Conservation (phyloP, 495 filamentous ascomycete genomes). For the Aspergillus asperescens region DNA sequence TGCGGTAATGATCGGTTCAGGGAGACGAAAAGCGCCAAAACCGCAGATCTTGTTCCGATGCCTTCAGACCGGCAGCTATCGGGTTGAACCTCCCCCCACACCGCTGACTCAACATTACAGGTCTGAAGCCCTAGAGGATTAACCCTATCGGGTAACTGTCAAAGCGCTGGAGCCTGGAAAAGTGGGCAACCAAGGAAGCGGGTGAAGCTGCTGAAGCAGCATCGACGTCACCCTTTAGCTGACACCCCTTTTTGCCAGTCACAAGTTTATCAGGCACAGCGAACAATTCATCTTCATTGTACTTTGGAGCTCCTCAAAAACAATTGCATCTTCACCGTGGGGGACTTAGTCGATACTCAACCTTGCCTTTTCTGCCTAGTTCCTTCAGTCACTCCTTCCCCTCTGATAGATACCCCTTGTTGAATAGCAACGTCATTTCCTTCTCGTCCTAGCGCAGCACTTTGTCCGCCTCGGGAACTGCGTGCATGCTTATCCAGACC, state of each 20-base stretch:
- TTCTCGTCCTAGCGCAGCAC: constrained; percentile 3
- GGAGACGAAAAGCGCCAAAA: constrained; percentile 28
- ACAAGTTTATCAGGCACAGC: constrained; percentile 1
- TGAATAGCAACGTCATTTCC: neutral
- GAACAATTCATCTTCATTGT: neutral
- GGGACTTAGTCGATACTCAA: neutral
- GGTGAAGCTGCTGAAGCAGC: constrained; percentile 7
- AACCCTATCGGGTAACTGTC: constrained; percentile 16
- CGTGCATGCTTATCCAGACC: constrained; percentile 22
- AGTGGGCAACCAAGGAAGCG: neutral
- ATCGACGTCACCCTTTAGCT: constrained; percentile 5
- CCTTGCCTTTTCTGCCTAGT: neutral
- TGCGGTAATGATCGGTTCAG: constrained; percentile 30
- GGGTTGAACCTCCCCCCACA: neutral
- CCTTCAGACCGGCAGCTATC: constrained; percentile 20
- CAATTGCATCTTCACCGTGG: neutral
- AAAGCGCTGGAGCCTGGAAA: neutral
- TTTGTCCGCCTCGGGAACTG: constrained; percentile 25
- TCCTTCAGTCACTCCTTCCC: neutral
- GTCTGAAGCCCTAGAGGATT: constrained; percentile 8
- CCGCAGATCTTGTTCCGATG: constrained; percentile 24
- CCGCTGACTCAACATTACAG: constrained; percentile 8
- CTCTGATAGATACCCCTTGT: neutral
- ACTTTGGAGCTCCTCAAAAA: neutral
- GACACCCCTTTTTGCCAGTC: constrained; percentile 8